Percentiles rank a stretch among this genome's conserved stretches.
Evolutionary conservation across 1,284 basidiomycete genomes (phyloP).

Genomic region (Cutaneotrichosporon cutaneum): DNA sequence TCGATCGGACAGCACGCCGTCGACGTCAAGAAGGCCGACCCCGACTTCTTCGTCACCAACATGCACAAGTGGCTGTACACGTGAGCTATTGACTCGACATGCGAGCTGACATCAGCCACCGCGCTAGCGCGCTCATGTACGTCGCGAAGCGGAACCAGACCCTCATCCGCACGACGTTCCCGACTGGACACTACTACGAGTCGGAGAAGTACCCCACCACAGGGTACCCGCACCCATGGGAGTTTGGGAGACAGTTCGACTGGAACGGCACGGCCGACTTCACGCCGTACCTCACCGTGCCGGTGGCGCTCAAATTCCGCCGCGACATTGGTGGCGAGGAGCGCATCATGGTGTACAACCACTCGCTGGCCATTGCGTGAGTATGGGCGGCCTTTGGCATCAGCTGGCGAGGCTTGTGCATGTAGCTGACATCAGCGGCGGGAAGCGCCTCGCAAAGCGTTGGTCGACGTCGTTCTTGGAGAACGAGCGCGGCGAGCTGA

Average conservation of each 20-base stretch:
- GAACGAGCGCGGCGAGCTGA: slow-evolving; percentile 63
- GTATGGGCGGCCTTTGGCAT: too few species aligned
- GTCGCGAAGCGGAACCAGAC: slow-evolving; percentile 75
- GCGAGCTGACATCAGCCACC: slow-evolving; percentile 57
- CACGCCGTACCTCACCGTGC: slow-evolving; percentile 32
- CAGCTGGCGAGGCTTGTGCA: too few species aligned
- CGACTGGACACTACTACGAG: slow-evolving; percentile 66
- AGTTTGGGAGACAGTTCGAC: slow-evolving; percentile 56
- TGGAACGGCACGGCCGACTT: slow-evolving; percentile 47
- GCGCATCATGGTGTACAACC: slow-evolving; percentile 73
- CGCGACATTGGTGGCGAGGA: slow-evolving; percentile 78
- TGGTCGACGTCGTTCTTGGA: slow-evolving; percentile 67
- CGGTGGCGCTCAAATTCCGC: slow-evolving; percentile 71
- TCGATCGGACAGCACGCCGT: slow-evolving; percentile 64
- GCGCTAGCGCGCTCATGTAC: slow-evolving; percentile 71
- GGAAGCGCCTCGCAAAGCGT: slow-evolving; percentile 63
- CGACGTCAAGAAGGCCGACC: slow-evolving; percentile 61
- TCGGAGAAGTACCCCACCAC: slow-evolving; percentile 49
- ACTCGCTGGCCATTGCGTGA: slow-evolving; percentile 64
- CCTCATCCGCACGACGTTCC: slow-evolving; percentile 70
- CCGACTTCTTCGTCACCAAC: slow-evolving; percentile 83
- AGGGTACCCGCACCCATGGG: slow-evolving; percentile 36
- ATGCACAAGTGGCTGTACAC: slow-evolving; percentile 76
- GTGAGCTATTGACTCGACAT: slow-evolving; percentile 20
- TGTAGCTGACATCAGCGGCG: slow-evolving; percentile 59